Evolutionary conservation across 495 filamentous ascomycete species (phyloP), one percentile per base, ranked within the genome.

Genomic region (Penicillium goetzii): DNA sequence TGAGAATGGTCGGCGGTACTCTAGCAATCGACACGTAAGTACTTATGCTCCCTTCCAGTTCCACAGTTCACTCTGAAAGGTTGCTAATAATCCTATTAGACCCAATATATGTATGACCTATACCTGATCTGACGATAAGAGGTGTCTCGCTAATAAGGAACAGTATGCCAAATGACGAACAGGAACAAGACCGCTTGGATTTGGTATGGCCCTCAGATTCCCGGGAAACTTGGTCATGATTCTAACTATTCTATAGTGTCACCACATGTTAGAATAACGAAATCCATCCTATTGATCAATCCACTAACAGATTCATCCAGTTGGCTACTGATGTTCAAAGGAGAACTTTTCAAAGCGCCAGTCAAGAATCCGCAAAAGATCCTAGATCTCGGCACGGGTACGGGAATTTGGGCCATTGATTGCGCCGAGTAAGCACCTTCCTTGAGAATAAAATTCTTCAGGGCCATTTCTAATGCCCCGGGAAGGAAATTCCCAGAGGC

Each of bases 1-100:
- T 61, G 69, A 89, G 64, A 90, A 90, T 66, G 88, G 88, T 23
- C 74, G 87, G 30, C 80, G 87, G 28, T 90, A 90, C 71, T 86
- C 88, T 65, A 79, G 78, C 55, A 88, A 84, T 63, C 75, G 86
- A 47, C 81, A 86, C 53, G 88, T 88, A 62, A 45, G 66, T 52
- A 11, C 3, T 45, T 7, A 11, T 8, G n/a, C n/a, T 9, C n/a
- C 4, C n/a, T n/a, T n/a, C 4, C 21, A 3, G n/a, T 21, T 23
- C 4, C 41, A 1, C 7, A 21, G 4, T 21, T 10, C 1, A 45
- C 2, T 11, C n/a, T 45, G n/a, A 45, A 41, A 17, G 12, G 6
- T 34, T 21, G n/a, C 41, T 45, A 45, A 21, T 11, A 5, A 45
- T 45, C 14, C 4, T 38, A 67, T 12, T 26, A 63, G 61, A 50